phyloP scores from a whole-genome alignment of 306 rosid species.

The Arachis hypogaea region DNA sequence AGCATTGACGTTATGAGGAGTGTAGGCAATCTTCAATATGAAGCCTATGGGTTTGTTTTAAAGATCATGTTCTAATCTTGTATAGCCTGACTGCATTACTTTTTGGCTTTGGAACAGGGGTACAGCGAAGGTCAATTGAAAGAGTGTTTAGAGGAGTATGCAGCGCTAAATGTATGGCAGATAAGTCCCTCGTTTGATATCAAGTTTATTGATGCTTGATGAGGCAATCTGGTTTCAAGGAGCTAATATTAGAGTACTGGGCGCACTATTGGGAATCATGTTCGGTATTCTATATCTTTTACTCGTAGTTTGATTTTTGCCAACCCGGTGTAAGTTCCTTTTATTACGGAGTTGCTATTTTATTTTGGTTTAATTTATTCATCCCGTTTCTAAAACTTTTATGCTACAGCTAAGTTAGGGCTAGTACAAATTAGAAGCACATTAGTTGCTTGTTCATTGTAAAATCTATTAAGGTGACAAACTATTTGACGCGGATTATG shows the following conservation, averaged over 20 bases:
- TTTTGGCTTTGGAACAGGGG: slow-evolving; percentile 63
- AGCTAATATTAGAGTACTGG: slow-evolving; percentile 27
- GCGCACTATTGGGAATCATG: slow-evolving; percentile 20
- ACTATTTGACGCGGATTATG: not conserved
- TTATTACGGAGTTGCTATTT: slow-evolving; percentile 27
- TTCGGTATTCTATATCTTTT: not conserved
- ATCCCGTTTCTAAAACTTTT: slow-evolving; percentile 19
- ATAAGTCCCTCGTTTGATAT: slow-evolving; percentile 92
- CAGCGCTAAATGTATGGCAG: slow-evolving; percentile 98
- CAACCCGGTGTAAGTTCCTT: slow-evolving; percentile 10
- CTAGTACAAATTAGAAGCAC: slow-evolving; percentile 7
- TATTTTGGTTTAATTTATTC: not conserved
- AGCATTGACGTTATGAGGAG: slow-evolving; percentile 1
- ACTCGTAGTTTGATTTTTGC: slow-evolving; percentile 34
- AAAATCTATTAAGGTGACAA: not conserved
- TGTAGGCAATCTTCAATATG: not conserved
- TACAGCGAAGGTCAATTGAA: slow-evolving; percentile 96
- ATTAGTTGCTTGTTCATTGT: slow-evolving; percentile 11
- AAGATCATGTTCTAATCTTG: not conserved
- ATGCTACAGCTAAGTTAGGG: not conserved
- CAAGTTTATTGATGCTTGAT: slow-evolving; percentile 85
- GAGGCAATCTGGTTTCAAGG: slow-evolving; percentile 28
- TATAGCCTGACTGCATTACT: slow-evolving; percentile 22
- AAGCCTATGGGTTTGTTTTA: slow-evolving; percentile 1
- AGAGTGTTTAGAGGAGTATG: slow-evolving; percentile 96